These are phyloP conservation scores for Clavaria fumosa DNA, from an alignment of 768 basidiomycete genomes.

Conservation along the genomic window DNA sequence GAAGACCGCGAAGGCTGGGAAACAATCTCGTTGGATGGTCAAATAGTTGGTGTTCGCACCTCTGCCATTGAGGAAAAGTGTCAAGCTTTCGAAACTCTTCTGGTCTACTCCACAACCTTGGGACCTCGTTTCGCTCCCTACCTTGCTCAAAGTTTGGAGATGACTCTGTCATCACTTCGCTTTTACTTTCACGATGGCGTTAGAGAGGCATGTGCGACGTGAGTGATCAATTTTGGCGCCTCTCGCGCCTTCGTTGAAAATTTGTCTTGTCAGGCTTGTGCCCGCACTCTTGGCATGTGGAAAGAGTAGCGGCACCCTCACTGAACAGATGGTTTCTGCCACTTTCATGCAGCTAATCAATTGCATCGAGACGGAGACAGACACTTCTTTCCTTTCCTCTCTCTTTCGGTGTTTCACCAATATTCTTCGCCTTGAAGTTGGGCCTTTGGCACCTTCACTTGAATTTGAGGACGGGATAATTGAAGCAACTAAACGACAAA, in stretches of 20 bases:
- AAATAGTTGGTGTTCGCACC: slow-evolving; percentile 62
- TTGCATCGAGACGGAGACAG: slow-evolving; percentile 50
- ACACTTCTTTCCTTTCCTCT: slow-evolving; percentile 63
- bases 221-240: slow-evolving; percentile 14
- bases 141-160: slow-evolving; percentile 51
- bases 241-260: background rate
- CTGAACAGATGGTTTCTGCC: slow-evolving; percentile 51
- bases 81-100: slow-evolving; percentile 75
- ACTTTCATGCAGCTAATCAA: slow-evolving; percentile 50
- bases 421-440: slow-evolving; percentile 42
- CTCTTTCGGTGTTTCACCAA: slow-evolving; percentile 60
- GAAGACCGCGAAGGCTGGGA: slow-evolving; percentile 66
- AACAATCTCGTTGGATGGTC: slow-evolving; percentile 63
- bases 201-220: slow-evolving; percentile 65
- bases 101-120: slow-evolving; percentile 63
- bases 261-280: slow-evolving; percentile 33
- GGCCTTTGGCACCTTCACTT: slow-evolving; percentile 33
- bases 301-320: slow-evolving; percentile 47
- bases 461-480: slow-evolving; percentile 40
- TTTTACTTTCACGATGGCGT: slow-evolving; percentile 84
- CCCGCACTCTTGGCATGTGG: slow-evolving; percentile 59
- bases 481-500: slow-evolving; percentile 57
- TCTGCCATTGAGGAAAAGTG: slow-evolving; percentile 77
- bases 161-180: slow-evolving; percentile 51
- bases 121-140: slow-evolving; percentile 57